Base-by-base conservation (phyloP, 148 eudicot species). In the Amaranthus palmeri region DNA sequence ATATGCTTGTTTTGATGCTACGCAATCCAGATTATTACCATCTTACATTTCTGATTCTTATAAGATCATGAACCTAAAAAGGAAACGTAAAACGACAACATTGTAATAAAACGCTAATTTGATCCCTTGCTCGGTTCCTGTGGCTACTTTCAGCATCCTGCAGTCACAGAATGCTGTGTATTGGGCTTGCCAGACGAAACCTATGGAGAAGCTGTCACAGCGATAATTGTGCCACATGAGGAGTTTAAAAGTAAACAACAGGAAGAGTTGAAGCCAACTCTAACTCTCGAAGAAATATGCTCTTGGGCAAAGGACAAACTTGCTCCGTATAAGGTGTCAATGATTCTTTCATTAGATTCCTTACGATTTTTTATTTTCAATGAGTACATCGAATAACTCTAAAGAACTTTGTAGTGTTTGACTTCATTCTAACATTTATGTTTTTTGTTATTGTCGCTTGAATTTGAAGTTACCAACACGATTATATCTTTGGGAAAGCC, bases 311-410 rank as follows among this genome's bases (percentile, higher is more conserved):
- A 90, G 81, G 92, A 88, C 44, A 89, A 85, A 81, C 97, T 95
- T 72, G 99, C 99, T 54, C 97, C 97, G 40, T 95, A 95, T 77
- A 95, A 95, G 99, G 99, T 95, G 86, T 71, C 42, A n/a, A n/a
- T 43, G 10, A 7, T 7, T 61, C 43, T 51, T 67, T 9, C 70
- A 65, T 48, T 48, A 45, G 46, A 61, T 61, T 44, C 53, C 43
- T 46, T 49, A 65, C 18, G 40, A 14, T 1, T 65, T 17, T 13
- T 14, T 9, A 2, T 4, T 10, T 48, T 25, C n/a, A 67, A 51
- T 69, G 53, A 10, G 17, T 48, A 5, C 42, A 0, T 48, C 41
- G 15, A 46, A 57, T 7, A 68, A 41, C 42, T 10, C 1, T 53
- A 49, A 10, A 68, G 60, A n/a, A 7, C 25, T 56, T n/a, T 56